Evolutionary conservation across 495 filamentous ascomycete species (phyloP).

Genomic region (Xylaria longipes): DNA sequence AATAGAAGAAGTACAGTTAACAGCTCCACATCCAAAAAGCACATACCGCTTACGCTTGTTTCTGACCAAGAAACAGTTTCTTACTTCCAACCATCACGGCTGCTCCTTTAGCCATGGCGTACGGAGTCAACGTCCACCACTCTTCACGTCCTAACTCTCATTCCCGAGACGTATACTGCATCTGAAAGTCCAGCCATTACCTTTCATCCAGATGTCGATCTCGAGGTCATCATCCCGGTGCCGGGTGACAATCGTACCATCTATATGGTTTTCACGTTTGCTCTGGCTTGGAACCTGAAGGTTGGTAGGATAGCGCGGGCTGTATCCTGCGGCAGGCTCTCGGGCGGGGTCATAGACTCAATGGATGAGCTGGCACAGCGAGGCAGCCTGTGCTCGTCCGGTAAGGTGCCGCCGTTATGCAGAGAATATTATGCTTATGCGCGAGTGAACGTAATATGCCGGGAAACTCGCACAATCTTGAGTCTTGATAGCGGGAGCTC

Average conservation of each 20-base stretch:
- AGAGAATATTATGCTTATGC: too few species aligned
- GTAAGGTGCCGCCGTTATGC: too few species aligned
- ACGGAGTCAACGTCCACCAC: too few species aligned
- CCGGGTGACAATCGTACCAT: background rate
- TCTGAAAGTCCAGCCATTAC: background rate
- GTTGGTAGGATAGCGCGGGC: background rate
- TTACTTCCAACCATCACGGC: background rate
- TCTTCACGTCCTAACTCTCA: slow-evolving; percentile 1
- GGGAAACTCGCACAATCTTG: too few species aligned
- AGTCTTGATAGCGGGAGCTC: too few species aligned
- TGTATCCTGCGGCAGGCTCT: too few species aligned
- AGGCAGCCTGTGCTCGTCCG: too few species aligned
- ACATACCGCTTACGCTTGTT: background rate
- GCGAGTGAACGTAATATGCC: too few species aligned
- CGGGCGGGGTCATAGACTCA: too few species aligned
- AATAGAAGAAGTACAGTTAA: slow-evolving; percentile 22
- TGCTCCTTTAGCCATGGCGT: background rate
- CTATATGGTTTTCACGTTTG: slow-evolving; percentile 20
- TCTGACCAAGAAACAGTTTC: background rate
- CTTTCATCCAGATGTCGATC: slow-evolving; percentile 19
- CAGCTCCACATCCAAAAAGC: too few species aligned
- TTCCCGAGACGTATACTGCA: background rate
- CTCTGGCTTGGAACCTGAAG: background rate
- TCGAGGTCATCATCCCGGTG: slow-evolving; percentile 9
- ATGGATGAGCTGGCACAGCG: too few species aligned